Evolutionary conservation across 2,329 filamentous ascomycete genomes (phyloP).

Genomic region (Fusarium chuoi): DNA sequence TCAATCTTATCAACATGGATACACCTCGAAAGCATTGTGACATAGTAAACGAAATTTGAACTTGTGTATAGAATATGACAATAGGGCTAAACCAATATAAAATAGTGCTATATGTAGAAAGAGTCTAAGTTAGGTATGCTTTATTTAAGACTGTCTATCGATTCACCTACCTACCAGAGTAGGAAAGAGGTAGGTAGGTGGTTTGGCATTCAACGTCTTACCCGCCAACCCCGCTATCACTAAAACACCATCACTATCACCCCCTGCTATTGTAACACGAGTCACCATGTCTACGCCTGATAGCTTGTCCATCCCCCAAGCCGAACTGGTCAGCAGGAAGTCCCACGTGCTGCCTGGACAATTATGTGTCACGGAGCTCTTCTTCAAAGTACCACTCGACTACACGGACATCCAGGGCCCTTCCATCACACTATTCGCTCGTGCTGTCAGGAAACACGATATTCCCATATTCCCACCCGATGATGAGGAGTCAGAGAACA

Average conservation of each 20-base stretch:
- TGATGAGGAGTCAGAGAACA: constrained; percentile 33
- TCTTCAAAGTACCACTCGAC: constrained; percentile 88
- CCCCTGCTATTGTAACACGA: neutral
- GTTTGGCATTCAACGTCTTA: neutral
- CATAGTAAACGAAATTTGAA: neutral
- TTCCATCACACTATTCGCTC: constrained; percentile 80
- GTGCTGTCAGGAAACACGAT: constrained; percentile 75
- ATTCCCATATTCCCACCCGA: constrained; percentile 63
- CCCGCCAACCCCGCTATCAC: constrained; percentile 27
- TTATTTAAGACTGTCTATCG: neutral
- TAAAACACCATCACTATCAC: constrained; percentile 10
- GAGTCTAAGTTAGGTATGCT: neutral
- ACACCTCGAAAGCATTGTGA: neutral
- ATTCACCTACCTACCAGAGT: neutral
- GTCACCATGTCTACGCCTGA: constrained; percentile 22
- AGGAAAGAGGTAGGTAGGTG: neutral
- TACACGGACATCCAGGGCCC: constrained; percentile 70
- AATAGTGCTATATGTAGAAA: neutral
- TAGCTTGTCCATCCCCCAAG: constrained; percentile 47
- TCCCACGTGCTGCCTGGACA: constrained; percentile 67
- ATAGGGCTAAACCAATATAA: neutral
- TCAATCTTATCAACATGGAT: no score
- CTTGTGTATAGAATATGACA: neutral
- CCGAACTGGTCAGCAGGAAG: constrained; percentile 54
- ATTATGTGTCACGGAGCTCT: constrained; percentile 80